A percentile compares a stretch with the other conserved stretches of the same genome.
Evolutionary conservation across 345 rosid species (phyloP).

Genomic region (Chamaenerion angustifolium): DNA sequence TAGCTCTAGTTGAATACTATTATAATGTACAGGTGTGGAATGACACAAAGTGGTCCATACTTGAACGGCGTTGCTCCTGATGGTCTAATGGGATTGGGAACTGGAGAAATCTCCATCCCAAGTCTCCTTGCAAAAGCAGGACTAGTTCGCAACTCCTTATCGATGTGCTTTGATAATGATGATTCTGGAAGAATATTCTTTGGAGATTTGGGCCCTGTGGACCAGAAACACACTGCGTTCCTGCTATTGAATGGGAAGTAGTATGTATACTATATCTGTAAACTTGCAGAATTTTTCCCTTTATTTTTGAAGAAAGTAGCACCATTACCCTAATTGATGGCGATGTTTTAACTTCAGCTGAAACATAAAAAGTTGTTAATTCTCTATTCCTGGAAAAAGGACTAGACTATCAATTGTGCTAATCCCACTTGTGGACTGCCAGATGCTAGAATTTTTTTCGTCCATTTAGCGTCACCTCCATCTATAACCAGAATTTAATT

Average conservation of each 20-base stretch:
- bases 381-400: too few relatives aligned
- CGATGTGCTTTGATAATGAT: conserved; percentile 73
- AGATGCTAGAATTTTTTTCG: too few relatives aligned
- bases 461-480: too few relatives aligned
- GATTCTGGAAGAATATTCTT: conserved; percentile 73
- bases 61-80: conserved; percentile 76
- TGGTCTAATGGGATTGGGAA: conserved; percentile 88
- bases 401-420: too few relatives aligned
- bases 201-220: conserved; percentile 61
- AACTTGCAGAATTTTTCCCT: too few relatives aligned
- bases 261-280: conserved; percentile 21
- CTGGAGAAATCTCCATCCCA: conserved; percentile 65
- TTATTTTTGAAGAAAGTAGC: too few relatives aligned
- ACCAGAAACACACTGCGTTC: conserved; percentile 65
- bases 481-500: too few relatives aligned
- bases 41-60: conserved; percentile 74
- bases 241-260: conserved; percentile 39
- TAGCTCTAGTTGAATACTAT: conserved; percentile 2
- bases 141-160: conserved; percentile 60
- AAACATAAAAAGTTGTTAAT: too few relatives aligned
- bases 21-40: conserved; percentile 58
- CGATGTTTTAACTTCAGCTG: too few relatives aligned
- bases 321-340: too few relatives aligned
- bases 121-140: conserved; percentile 70
- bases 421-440: too few relatives aligned